These are phyloP conservation scores for Anisodus acutangulus DNA, from an alignment of 257 asterid species.

Conservation along the genomic window DNA sequence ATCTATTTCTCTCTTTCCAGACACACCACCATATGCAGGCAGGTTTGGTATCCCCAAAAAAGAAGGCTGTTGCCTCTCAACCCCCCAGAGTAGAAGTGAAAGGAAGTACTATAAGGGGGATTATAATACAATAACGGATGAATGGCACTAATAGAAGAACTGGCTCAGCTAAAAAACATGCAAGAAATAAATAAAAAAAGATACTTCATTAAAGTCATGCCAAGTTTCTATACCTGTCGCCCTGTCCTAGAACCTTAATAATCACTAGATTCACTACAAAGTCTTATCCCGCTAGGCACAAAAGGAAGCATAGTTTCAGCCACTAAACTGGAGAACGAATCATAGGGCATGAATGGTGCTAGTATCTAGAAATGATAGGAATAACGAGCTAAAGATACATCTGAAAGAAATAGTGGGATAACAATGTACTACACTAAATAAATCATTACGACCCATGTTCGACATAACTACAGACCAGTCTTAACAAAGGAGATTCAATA, in stretches of 20 bases:
- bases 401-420: slow-evolving; percentile 9
- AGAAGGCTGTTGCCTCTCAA: neutral
- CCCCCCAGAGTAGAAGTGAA: slow-evolving; percentile 19
- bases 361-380: neutral
- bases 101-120: neutral
- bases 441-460: neutral
- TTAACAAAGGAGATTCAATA: neutral
- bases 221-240: slow-evolving; percentile 3
- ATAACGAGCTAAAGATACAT: neutral
- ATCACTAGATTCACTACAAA: slow-evolving; percentile 1
- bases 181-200: neutral
- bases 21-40: slow-evolving; percentile 8
- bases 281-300: neutral
- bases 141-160: neutral
- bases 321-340: neutral
- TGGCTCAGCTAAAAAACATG: slow-evolving; percentile 3
- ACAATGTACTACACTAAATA: neutral
- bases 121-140: neutral
- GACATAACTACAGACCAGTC: slow-evolving; percentile 11
- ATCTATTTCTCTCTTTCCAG: slow-evolving; percentile 20
- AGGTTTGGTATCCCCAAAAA: neutral
- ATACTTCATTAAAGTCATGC: neutral
- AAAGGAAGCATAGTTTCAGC: slow-evolving; percentile 17
- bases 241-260: slow-evolving; percentile 16
- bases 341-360: neutral